Base-by-base conservation (phyloP, 768 basidiomycete species). In the Strobilomyces confusus region DNA sequence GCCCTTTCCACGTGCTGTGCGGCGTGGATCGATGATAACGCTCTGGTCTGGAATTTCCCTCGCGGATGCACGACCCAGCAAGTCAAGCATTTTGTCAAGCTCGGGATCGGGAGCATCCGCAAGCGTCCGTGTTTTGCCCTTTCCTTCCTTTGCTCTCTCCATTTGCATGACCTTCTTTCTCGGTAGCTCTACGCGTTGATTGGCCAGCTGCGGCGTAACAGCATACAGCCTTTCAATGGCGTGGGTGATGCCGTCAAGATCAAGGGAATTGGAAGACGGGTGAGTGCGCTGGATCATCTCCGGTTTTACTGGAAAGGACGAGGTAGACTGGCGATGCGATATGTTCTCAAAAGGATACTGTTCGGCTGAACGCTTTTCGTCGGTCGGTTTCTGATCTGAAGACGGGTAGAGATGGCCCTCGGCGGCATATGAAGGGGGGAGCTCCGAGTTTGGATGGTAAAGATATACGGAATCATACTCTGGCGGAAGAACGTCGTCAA, bases 151-250 rank as follows among this genome's bases (percentile, higher is more conserved):
- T 5, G 89, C 91, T 41, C 79, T 78, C 69, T 91, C 88, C 74
- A 92, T 80, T 69, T 92, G 80, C 13, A 80, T 79, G 14, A 85
- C 61, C 64, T 91, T 89, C 23, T 81, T 73, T 6, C 77, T 78
- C 62, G 86, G 86, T 42, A 95, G 80, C 67, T 95, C 94, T n/a
- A 90, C 92, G 1, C 97, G 83, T 69, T 99, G 95, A 65, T 95
- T 87, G 54, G 87, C 82, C 38, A 98, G 70, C 67, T 95, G 94
- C 1, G 95, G 95, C 0, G 92, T 84, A 29, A 87, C 89, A 9
- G 80, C 69, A 68, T 97, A 92, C 12, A 98, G 73, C 34, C 93
- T 77, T 66, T 95, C 94, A 61, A 99, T 95, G 29, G 97, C 94
- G 67, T 81, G 79, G 0, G 90, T 82, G 42, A 98, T 84, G 12